Conservation (phyloP, 768 basidiomycete species). For the Suillus discolor region DNA sequence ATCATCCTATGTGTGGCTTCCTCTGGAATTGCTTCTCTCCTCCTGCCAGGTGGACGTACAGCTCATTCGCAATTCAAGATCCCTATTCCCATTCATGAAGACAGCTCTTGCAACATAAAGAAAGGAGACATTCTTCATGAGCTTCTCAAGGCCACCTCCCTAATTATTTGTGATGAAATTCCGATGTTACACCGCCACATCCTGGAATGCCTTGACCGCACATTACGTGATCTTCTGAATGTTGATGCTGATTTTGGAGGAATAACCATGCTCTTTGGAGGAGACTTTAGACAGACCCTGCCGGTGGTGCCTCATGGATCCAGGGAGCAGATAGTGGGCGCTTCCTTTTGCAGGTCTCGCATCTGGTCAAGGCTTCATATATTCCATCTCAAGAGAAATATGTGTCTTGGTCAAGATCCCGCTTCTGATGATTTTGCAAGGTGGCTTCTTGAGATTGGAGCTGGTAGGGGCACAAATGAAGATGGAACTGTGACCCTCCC, state of each 20-base stretch:
- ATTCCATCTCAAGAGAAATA: constrained; percentile 41
- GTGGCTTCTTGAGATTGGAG: constrained; percentile 41
- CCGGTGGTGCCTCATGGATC: constrained; percentile 44
- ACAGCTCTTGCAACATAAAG: constrained; percentile 33
- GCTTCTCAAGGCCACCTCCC: too few species aligned
- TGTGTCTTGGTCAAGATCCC: constrained; percentile 37
- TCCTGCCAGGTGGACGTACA: constrained; percentile 46
- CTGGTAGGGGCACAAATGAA: constrained; percentile 26
- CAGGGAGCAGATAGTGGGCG: constrained; percentile 39
- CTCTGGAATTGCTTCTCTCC: constrained; percentile 49
- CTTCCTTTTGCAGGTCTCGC: constrained; percentile 35
- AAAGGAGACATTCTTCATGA: too few species aligned
- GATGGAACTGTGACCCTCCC: constrained; percentile 27
- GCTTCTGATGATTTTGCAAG: constrained; percentile 35
- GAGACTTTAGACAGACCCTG: constrained; percentile 50
- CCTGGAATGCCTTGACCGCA: constrained; percentile 43
- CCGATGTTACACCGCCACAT: constrained; percentile 38
- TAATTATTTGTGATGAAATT: too few species aligned
- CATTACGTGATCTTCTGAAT: constrained; percentile 36
- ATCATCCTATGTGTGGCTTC: constrained; percentile 53
- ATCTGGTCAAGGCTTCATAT: constrained; percentile 40
- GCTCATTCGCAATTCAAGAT: constrained; percentile 51
- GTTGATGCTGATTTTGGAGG: constrained; percentile 43
- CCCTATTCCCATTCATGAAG: constrained; percentile 37
- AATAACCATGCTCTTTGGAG: constrained; percentile 43